Base-by-base conservation (phyloP, 768 basidiomycete species). In the Mycena pura region DNA sequence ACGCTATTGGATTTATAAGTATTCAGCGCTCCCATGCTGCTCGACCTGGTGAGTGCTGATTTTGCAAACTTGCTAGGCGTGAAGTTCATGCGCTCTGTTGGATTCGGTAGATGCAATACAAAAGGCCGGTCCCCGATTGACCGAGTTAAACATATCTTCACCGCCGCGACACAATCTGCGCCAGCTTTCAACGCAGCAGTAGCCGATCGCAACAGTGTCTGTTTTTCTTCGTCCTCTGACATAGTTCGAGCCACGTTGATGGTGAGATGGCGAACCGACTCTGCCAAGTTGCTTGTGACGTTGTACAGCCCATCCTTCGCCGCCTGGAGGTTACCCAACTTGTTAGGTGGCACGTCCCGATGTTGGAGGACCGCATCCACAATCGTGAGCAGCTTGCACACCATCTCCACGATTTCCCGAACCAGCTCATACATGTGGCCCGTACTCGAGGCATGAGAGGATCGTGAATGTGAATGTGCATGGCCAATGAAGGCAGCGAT, bases 401-500 rank as follows among this genome's bases (percentile, higher is more conserved):
- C 95, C 78, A 91, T 89, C 73, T 96, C 95, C 50, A 98, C 92
- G 45, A 95, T 91, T 76, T 96, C 93, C 50, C 91, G 86, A n/a
- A 96, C 93, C 52, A 98, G 86, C 66, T 98, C 95, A 70, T 97
- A 95, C 74, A 99, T 83, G 66, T 95, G 91, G 1, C 93, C 96
- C 15, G 95, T 96, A 61, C 90, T 93, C 6, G 94, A 93, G 0
- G 96, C 94, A 74, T 98, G 96, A 27, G 93, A 93, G 38, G 86
- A 82, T 43, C 93, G 88, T 21, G 92, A 89, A 79, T 98, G 93
- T 15, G 93, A 92, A 69, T 99, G 96, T 1, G 95, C 92, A 71
- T 98, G 95, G 1, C 96, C 96, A 68, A 99, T 97, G 73, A 99
- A 95, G 6, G 96, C 96, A 21, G 97, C 96, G 70, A 97, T 94